Conservation (phyloP, 768 basidiomycete genomes). For the Kwoniella botswanensis region DNA sequence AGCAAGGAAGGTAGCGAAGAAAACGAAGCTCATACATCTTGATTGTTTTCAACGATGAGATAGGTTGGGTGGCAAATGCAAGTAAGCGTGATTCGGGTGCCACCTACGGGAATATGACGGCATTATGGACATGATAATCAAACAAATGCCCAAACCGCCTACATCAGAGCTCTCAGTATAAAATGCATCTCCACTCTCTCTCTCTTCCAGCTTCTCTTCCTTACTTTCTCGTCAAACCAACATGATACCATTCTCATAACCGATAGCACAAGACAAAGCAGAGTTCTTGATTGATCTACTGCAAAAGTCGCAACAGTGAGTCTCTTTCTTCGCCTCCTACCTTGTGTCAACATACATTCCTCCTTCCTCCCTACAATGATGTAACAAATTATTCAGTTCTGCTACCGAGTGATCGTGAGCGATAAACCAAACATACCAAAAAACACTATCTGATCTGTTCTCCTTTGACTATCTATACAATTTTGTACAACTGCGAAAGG, state of each 20-base stretch:
- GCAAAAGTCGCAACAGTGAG: conserved; percentile 11
- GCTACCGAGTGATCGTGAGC: conserved; percentile 56
- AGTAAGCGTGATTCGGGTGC: conserved; percentile 5
- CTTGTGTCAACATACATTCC: not conserved
- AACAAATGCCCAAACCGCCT: conserved; percentile 12
- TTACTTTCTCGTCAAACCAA: conserved; percentile 10
- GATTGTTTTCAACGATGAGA: too few relatives aligned
- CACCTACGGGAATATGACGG: conserved; percentile 8
- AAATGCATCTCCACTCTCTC: not conserved
- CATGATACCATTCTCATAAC: conserved; percentile 15
- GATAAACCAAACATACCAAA: conserved; percentile 52
- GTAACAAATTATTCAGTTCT: conserved; percentile 54
- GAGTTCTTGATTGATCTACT: conserved; percentile 28
- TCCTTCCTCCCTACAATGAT: conserved; percentile 37
- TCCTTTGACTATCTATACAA: not conserved
- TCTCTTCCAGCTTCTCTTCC: conserved; percentile 8
- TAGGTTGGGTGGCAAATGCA: conserved; percentile 26
- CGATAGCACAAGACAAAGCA: conserved; percentile 3
- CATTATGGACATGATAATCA: not conserved
- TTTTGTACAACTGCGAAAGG: not conserved
- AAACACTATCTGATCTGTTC: conserved; percentile 46
- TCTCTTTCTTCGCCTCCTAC: not conserved
- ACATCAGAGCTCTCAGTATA: not conserved
- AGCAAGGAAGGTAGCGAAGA: too few relatives aligned
- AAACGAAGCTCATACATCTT: too few relatives aligned